A percentile compares a stretch with the other conserved stretches of the same genome.
These are phyloP conservation scores for Ogataea neopini DNA, from an alignment of 805 yeast genomes.

Conservation along the genomic window DNA sequence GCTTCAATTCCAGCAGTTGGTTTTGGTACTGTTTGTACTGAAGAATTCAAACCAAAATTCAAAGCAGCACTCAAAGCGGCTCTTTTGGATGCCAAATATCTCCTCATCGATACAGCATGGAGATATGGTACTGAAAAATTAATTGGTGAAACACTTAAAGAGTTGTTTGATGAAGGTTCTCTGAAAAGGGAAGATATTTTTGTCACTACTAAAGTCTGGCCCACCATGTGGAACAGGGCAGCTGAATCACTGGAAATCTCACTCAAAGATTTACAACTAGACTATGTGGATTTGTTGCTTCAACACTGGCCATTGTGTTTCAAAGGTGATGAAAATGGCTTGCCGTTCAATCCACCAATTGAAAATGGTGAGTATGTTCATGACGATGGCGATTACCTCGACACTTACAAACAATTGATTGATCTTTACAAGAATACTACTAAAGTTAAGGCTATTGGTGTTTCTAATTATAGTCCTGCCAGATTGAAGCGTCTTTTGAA, in stretches of 20 bases:
- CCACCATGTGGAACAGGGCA: slow-evolving; percentile 42
- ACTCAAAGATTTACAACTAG: slow-evolving; percentile 42
- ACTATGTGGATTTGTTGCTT: slow-evolving; percentile 46
- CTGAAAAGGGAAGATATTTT: slow-evolving; percentile 57
- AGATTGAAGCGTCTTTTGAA: slow-evolving; percentile 42
- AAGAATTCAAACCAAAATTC: slow-evolving; percentile 13
- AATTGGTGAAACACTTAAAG: slow-evolving; percentile 48
- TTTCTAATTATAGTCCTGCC: slow-evolving; percentile 50
- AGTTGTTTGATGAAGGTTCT: slow-evolving; percentile 46
- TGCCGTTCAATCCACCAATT: slow-evolving; percentile 40
- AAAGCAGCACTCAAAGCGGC: slow-evolving; percentile 29
- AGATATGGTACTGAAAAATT: slow-evolving; percentile 45
- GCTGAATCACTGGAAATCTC: slow-evolving; percentile 43
- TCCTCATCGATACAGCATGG: slow-evolving; percentile 57
- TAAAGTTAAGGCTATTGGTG: slow-evolving; percentile 56
- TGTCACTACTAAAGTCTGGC: slow-evolving; percentile 75
- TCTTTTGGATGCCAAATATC: slow-evolving; percentile 43
- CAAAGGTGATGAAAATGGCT: slow-evolving; percentile 41
- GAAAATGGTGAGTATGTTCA: slow-evolving; percentile 48
- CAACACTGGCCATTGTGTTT: slow-evolving; percentile 54
- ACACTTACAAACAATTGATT: slow-evolving; percentile 69
- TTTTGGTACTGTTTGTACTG: slow-evolving; percentile 55
- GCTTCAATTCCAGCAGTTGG: slow-evolving; percentile 65
- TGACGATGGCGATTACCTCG: slow-evolving; percentile 81
- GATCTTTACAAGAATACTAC: slow-evolving; percentile 62